Evolutionary conservation across 257 asterid species (phyloP), one percentile per base, ranked within the genome.

Genomic region (Plantago elongata): DNA sequence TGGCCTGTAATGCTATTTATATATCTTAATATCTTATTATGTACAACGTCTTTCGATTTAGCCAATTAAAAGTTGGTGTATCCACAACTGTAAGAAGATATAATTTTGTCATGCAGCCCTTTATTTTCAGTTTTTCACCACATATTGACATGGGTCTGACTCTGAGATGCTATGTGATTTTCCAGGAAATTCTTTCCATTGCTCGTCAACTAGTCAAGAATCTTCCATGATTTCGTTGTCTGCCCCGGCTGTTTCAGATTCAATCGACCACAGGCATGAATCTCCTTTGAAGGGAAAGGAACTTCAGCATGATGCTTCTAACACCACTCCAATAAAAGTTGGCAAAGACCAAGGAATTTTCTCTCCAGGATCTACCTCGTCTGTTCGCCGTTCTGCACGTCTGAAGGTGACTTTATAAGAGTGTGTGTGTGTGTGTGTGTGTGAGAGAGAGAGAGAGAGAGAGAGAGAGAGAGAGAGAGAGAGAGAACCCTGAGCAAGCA

Each of bases 321-420:
- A 55, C 61, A 74, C 65, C 47, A 48, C 61, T 61, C 64, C 81
- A 44, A 69, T 58, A 63, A 80, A 73, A 67, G 63, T 60, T 62
- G 74, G 72, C 45, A 79, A 47, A 63, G 75, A 48, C 58, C 56
- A 57, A 51, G 49, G 68, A 54, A 61, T 54, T 64, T 40, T 48
- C 45, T 82, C 83, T 50, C 84, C 83, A 51, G 74, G 76, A 50
- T 79, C 81, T 58, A 77, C 85, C 29, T 67, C 76, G 47, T 66
- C 79, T 44, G 60, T 64, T 67, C 79, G 89, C 51, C 71, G 79
- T 9, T 77, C 89, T 40, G 65, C 81, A 38, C 86, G 86, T 44
- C 61, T 83, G 22, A 73, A 77, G 86, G 89, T 83, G 65, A 75
- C 61, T 27, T 47, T 4, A 13, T 14, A 52, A 3, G 4, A 52